Conservation (phyloP, 2,329 filamentous ascomycete species). For the Fusarium coffeatum region DNA sequence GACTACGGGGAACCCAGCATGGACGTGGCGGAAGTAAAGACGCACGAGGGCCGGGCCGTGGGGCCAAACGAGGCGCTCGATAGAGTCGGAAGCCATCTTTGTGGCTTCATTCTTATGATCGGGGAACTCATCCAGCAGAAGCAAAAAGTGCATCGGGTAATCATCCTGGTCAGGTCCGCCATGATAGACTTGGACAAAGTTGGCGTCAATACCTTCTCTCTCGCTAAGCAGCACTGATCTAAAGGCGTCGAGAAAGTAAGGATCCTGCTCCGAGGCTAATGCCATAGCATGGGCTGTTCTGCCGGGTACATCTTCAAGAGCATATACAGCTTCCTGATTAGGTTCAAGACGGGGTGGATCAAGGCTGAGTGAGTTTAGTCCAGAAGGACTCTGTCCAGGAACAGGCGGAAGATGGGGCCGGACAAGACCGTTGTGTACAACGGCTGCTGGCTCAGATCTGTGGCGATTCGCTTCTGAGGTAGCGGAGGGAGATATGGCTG, state of each 20-base stretch:
- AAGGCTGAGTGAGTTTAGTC: neutral
- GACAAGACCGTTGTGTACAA: slow-evolving; percentile 45
- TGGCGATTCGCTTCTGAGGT: slow-evolving; percentile 19
- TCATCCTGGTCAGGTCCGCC: slow-evolving; percentile 51
- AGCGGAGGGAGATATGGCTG: slow-evolving; percentile 28
- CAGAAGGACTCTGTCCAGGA: slow-evolving; percentile 1
- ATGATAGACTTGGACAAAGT: slow-evolving; percentile 56
- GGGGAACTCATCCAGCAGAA: slow-evolving; percentile 59
- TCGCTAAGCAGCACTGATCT: slow-evolving; percentile 59
- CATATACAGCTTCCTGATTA: slow-evolving; percentile 42
- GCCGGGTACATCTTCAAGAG: slow-evolving; percentile 57
- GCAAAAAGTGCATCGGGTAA: slow-evolving; percentile 59
- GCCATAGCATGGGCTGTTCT: slow-evolving; percentile 60
- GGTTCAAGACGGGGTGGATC: slow-evolving; percentile 16
- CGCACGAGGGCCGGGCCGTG: slow-evolving; percentile 56
- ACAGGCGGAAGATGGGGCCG: slow-evolving; percentile 18
- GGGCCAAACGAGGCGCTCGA: slow-evolving; percentile 56
- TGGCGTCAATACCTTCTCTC: slow-evolving; percentile 58
- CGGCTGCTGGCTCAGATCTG: slow-evolving; percentile 34
- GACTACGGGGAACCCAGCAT: slow-evolving; percentile 57
- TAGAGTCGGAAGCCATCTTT: slow-evolving; percentile 54
- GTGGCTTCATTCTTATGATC: slow-evolving; percentile 55
- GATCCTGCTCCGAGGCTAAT: slow-evolving; percentile 59
- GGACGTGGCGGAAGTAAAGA: slow-evolving; percentile 60
- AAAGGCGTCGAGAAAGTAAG: slow-evolving; percentile 60